Conservation (phyloP, 1,284 basidiomycete genomes). For the Pholiota adiposa region DNA sequence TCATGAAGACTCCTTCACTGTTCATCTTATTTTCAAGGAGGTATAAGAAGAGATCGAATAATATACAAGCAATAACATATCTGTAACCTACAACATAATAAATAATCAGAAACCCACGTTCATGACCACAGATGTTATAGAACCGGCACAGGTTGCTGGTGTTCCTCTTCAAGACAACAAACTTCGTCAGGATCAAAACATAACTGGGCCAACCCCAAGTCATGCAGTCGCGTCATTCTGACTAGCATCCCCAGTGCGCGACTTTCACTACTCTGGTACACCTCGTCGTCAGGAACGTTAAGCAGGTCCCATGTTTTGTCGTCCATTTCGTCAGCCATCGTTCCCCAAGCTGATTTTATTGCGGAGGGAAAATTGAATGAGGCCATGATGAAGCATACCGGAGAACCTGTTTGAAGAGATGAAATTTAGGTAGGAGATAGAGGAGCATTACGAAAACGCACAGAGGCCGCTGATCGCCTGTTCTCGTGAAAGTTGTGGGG, state of each 20-base stretch:
- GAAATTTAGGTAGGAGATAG: slow-evolving; percentile 3
- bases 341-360: slow-evolving; percentile 72
- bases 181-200: slow-evolving; percentile 52
- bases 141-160: not conserved
- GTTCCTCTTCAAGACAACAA: slow-evolving; percentile 2
- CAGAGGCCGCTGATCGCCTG: slow-evolving; percentile 78
- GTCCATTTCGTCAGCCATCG: slow-evolving; percentile 67
- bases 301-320: slow-evolving; percentile 66
- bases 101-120: no score
- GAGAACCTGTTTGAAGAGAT: slow-evolving; percentile 54
- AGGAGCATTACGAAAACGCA: no score
- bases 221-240: slow-evolving; percentile 74
- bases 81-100: no score
- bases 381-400: slow-evolving; percentile 75
- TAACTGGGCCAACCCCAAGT: slow-evolving; percentile 74
- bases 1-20: no score
- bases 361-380: slow-evolving; percentile 66
- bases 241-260: slow-evolving; percentile 66
- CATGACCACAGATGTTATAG: not conserved
- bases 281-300: slow-evolving; percentile 44
- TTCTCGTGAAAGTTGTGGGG: slow-evolving; percentile 57
- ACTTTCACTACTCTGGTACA: slow-evolving; percentile 41
- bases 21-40: no score
- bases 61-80: no score
- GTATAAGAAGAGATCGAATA: no score